Evolutionary conservation across 352 stramenopile genomes (phyloP), one percentile per base, ranked within the genome.

Genomic region (Paralagenidium karlingii): DNA sequence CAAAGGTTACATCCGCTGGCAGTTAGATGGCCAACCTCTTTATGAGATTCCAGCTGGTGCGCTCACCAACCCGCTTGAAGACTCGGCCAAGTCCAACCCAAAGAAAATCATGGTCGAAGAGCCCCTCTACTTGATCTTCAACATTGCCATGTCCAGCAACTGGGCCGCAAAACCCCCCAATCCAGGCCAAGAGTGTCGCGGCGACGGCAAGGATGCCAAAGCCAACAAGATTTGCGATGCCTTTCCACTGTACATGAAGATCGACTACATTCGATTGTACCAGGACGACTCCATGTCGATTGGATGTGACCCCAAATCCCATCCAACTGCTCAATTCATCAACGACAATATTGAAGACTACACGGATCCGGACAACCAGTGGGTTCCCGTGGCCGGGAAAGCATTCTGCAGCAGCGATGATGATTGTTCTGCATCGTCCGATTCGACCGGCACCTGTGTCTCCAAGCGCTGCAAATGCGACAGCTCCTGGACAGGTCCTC

Each of bases 61-160:
- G 2, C 38, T 86, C 19, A 44, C 66, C 12, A 64, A 80, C 31
- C 44, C 55, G 1, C 53, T 60, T 0, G 67, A 84, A 49, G 56
- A 59, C 31, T 39, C 44, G 27, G 52, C 29, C 13, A 59, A 64
- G 11, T 49, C 60, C 24, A 87, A 84, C 39, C 68, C 66, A 6
- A 30, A 43, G 24, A 65, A 68, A n/a, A 68, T 57, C 1, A 79
- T 84, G 43, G 58, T 67, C 1, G 73, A 88, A 29, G 91, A 97
- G 50, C 88, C 91, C 7, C 90, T 85, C 60, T 96, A 96, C 58
- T 62, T 97, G 46, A 73, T 97, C 41, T 55, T 97, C 37, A 97
- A 97, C 62, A 93, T 94, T 19, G 91, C 91, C 1, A 51, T 97
- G 22, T 94, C 80, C 13, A 60, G 62, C 15, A 54, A 79, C 44